Evolutionary conservation across 1,139 yeast species (phyloP), one percentile per base, ranked within the genome.

Genomic region (Suhomyces panamericanus): DNA sequence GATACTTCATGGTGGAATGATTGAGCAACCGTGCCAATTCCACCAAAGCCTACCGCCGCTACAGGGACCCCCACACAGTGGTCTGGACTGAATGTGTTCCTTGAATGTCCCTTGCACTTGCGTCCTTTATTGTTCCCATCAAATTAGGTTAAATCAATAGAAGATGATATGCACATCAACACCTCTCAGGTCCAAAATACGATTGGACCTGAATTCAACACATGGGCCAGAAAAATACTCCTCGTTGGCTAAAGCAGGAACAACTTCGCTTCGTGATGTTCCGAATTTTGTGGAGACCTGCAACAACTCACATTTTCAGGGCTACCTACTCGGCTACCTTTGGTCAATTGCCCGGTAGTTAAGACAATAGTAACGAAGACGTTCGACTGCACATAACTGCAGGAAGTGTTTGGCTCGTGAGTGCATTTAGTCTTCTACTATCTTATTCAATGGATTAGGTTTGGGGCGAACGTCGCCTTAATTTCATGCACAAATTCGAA

Each of bases 351-450:
- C 24, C 24, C 24, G 24, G 36, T 34, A 34, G 36, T 34, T 14
- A 22, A 14, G 36, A 14, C 28, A 34, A 13, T 9, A 12, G 6
- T 14, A 22, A 4, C 36, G 12, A 11, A 34, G 36, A 34, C 26
- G 36, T 34, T 34, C 36, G 29, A 13, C 36, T 34, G 36, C 36
- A 34, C 22, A 24, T 17, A 22, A 34, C 17, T 34, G 36, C 36
- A 22, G 36, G 36, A 34, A 34, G 36, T 14, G 16, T 22, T 4
- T 22, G 36, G 36, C 36, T 9, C 14, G 12, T 7, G 16, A 27
- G 28, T 34, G 36, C 36, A 34, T 34, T 34, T 34, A 34, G 36
- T 34, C 36, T 34, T n/a, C 16, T n/a, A 24, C 24, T 20, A 34
- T 34, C 29, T 24, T 34, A 22, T 34, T 34, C 28, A 10, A 27